Conservation (phyloP, 352 stramenopile genomes). For the Pythium periplocum region DNA sequence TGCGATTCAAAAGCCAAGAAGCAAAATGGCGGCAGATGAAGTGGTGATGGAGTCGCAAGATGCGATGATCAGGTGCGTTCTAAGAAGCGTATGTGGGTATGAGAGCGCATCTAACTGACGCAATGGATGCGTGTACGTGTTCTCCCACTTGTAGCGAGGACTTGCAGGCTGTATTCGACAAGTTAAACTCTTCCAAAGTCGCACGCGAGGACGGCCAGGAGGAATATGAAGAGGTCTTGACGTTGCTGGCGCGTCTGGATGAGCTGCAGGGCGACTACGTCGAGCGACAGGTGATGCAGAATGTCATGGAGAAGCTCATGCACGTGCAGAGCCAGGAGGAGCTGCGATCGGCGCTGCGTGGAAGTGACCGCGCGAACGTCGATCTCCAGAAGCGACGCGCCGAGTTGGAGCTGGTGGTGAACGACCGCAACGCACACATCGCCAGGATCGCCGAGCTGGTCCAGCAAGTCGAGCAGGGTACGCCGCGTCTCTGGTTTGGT, state of each 20-base stretch:
- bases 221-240: constrained; percentile 12
- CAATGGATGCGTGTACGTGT: not conserved
- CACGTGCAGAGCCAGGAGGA: constrained; percentile 46
- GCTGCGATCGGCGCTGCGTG: constrained; percentile 22
- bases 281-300: constrained; percentile 61
- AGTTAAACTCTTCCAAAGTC: constrained; percentile 38
- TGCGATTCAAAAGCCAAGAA: constrained; percentile 1
- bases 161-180: constrained; percentile 17
- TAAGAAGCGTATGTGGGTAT: too few species aligned
- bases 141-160: not conserved
- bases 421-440: constrained; percentile 36
- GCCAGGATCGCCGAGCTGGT: constrained; percentile 33
- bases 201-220: constrained; percentile 8
- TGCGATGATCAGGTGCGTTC: not conserved
- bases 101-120: not conserved
- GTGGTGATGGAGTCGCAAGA: constrained; percentile 14
- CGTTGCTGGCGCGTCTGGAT: constrained; percentile 25
- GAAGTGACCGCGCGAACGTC: constrained; percentile 19
- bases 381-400: constrained; percentile 36
- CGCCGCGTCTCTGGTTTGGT: not conserved
- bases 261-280: constrained; percentile 47
- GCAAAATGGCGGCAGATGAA: constrained; percentile 23
- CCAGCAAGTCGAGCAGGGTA: constrained; percentile 37
- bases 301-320: constrained; percentile 67
- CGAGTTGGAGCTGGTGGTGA: constrained; percentile 37